A percentile compares a stretch with the other conserved stretches of the same genome.
Evolutionary conservation across 1,284 basidiomycete species (phyloP).

Genomic region (Apiotrichum sp.): DNA sequence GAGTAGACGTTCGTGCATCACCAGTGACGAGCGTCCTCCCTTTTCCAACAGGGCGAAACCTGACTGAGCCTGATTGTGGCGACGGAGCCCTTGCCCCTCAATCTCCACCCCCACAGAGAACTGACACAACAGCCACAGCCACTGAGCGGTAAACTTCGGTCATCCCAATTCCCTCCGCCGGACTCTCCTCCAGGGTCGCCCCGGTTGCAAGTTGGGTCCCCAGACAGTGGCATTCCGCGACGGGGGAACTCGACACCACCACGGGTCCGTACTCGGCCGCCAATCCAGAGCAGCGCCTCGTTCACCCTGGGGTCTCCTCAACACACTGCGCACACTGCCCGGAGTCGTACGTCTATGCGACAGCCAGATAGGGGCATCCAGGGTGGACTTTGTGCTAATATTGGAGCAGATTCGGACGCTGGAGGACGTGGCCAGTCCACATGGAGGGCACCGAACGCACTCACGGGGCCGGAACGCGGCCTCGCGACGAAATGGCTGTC

Average conservation of each 20-base stretch:
- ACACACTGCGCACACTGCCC: neutral
- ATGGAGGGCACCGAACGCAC: neutral
- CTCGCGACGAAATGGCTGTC: conserved; percentile 8
- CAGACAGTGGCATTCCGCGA: neutral
- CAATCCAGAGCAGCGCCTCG: neutral
- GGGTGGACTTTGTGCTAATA: too few species aligned
- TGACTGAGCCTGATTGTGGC: too few species aligned
- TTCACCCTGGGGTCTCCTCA: conserved; percentile 1
- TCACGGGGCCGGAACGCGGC: conserved; percentile 7
- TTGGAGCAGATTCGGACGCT: neutral
- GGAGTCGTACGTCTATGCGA: too few species aligned
- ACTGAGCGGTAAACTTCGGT: too few species aligned
- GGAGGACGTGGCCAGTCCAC: neutral
- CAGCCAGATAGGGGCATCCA: too few species aligned
- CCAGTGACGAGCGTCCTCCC: too few species aligned
- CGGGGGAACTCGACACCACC: conserved; percentile 1
- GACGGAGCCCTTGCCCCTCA: too few species aligned
- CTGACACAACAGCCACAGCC: too few species aligned
- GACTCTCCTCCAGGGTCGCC: neutral
- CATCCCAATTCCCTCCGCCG: neutral
- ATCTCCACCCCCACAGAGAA: too few species aligned
- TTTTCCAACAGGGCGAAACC: too few species aligned
- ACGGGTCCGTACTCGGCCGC: neutral
- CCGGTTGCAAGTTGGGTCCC: neutral
- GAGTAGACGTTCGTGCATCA: too few species aligned